A percentile compares a stretch with the other conserved stretches of the same genome.
Conservation (phyloP, 805 yeast genomes). For the Yamadazyma sp. region DNA sequence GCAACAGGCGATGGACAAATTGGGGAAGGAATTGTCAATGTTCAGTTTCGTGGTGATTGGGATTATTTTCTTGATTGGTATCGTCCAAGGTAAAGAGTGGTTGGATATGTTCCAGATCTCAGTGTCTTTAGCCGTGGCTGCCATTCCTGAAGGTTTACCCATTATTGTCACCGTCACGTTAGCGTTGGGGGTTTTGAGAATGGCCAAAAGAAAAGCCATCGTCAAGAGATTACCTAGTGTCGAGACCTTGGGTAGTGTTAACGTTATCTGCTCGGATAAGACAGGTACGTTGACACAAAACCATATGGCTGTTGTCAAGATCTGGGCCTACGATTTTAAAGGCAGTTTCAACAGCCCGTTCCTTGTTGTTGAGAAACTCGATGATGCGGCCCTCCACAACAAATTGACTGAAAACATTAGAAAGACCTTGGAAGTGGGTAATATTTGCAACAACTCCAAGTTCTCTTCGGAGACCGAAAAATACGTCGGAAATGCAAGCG, state of each 20-base stretch:
- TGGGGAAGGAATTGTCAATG: slow-evolving; percentile 86
- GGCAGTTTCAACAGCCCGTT: slow-evolving; percentile 39
- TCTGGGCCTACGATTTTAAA: slow-evolving; percentile 72
- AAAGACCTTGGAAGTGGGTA: slow-evolving; percentile 62
- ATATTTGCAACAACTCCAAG: slow-evolving; percentile 72
- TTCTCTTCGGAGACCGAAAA: slow-evolving; percentile 67
- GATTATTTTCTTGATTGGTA: slow-evolving; percentile 85
- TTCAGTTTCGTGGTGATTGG: slow-evolving; percentile 88
- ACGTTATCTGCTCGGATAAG: slow-evolving; percentile 89
- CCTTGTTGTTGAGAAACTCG: slow-evolving; percentile 48
- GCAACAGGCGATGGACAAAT: slow-evolving; percentile 91
- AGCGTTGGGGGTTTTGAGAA: slow-evolving; percentile 92
- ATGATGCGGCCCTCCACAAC: slow-evolving; percentile 39
- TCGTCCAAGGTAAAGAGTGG: slow-evolving; percentile 92
- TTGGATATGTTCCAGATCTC: slow-evolving; percentile 97
- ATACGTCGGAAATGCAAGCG: slow-evolving; percentile 91
- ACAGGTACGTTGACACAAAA: slow-evolving; percentile 84
- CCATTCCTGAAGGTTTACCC: slow-evolving; percentile 98
- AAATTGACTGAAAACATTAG: slow-evolving; percentile 55
- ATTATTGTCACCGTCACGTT: slow-evolving; percentile 96
- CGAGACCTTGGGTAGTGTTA: slow-evolving; percentile 91
- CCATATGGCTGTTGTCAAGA: slow-evolving; percentile 83
- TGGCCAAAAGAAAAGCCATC: slow-evolving; percentile 94
- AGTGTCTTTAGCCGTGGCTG: slow-evolving; percentile 97
- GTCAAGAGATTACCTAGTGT: slow-evolving; percentile 93